Evolutionary conservation across 164 flowering plant genomes (phyloP).

Genomic region (Berberis vulgaris): DNA sequence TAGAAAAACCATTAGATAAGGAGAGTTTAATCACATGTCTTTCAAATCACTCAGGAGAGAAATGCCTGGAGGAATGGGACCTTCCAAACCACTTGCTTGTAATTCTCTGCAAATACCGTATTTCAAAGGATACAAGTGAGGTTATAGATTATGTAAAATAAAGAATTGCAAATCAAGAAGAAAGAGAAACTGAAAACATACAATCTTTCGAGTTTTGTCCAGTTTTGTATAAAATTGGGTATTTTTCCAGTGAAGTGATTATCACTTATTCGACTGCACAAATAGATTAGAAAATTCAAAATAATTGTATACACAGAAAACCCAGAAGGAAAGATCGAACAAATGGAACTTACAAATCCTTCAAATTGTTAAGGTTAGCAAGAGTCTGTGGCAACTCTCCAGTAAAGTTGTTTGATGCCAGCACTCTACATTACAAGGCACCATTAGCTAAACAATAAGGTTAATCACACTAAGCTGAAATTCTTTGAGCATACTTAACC

Average conservation of each 20-base stretch:
- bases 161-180: no score
- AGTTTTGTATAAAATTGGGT: constrained; percentile 23
- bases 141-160: no score
- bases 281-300: background rate
- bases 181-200: background rate
- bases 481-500: no score
- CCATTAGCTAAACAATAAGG: no score
- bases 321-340: background rate
- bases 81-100: constrained; percentile 9
- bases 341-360: constrained; percentile 5
- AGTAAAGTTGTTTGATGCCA: constrained; percentile 5
- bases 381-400: constrained; percentile 3
- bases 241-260: constrained; percentile 34
- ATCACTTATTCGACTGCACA: constrained; percentile 33
- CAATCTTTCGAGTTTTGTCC: constrained; percentile 9
- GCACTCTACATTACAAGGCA: background rate
- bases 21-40: background rate
- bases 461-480: no score
- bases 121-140: background rate
- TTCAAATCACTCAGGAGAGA: constrained; percentile 8
- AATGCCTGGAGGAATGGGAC: constrained; percentile 3
- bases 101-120: constrained; percentile 1
- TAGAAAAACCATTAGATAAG: background rate
- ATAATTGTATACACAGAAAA: background rate
- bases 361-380: constrained; percentile 1